Base-by-base conservation (phyloP, 108 stramenopile genomes). In the Bacterosira constricta region DNA sequence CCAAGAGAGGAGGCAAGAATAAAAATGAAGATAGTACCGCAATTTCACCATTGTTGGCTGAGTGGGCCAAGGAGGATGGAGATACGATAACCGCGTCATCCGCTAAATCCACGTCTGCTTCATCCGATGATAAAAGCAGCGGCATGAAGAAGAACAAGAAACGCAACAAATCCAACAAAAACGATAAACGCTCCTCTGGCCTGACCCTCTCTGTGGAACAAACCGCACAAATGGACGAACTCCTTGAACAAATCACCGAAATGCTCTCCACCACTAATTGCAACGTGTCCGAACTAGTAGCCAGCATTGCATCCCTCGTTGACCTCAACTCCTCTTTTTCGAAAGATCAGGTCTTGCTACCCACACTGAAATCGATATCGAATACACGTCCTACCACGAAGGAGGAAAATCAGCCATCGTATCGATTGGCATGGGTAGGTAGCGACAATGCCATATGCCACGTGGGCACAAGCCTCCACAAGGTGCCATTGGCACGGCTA, bases 401-500 rank as follows among this genome's bases (percentile, higher is more conserved):
- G n/a, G 15, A 4, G n/a, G 2, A 56, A 49, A 36, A 37, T 21
- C 60, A 45, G 45, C 51, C 71, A 29, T 51, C 69, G 0, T 93
- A 85, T 63, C 86, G 89, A 42, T 51, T 93, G 50, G 90, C 87
- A 34, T 93, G 92, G 92, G 90, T 86, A 1, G 92, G 89, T 11
- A 65, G 71, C 23, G 92, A 96, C 61, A 68, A 81, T 47, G 88
- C 92, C 18, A 70, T 96, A 27, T 88, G 88, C 51, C 85, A 89
- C 45, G 42, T 96, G 32, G 95, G 95, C 1, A 96, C 92, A 18
- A 86, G 90, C 9, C 57, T 93, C 34, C 95, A 96, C 80, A 92
- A 92, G 61, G 92, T 96, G 0, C 95, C 95, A 31, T 62, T 96
- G 65, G 94, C 91, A 23, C 71, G 91, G 30, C 69, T 93, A 81